phyloP scores from a whole-genome alignment of 2,329 filamentous ascomycete species.

The Cladosporium sphaerospermum region DNA sequence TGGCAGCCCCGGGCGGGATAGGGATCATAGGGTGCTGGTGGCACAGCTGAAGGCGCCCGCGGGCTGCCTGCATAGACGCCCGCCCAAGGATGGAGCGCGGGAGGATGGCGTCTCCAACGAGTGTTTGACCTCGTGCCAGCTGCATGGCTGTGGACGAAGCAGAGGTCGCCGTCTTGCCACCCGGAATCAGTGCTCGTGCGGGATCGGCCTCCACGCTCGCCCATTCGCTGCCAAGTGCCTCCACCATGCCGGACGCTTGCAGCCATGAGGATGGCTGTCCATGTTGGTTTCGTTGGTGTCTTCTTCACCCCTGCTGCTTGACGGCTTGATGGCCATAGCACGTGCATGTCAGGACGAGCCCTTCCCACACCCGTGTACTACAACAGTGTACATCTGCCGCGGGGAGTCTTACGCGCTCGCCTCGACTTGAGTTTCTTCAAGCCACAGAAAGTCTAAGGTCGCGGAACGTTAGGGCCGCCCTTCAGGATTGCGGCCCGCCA shows the following conservation, averaged over 20 bases:
- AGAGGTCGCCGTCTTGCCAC: background rate
- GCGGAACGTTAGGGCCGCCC: background rate
- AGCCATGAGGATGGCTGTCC: background rate
- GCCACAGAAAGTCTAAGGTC: background rate
- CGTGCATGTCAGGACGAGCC: background rate
- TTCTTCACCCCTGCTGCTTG: background rate
- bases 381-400: background rate
- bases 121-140: constrained; percentile 6
- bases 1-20: background rate
- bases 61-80: constrained; percentile 7
- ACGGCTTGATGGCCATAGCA: background rate
- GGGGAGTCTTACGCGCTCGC: background rate
- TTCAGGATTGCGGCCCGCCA: constrained; percentile 3
- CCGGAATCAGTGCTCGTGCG: background rate
- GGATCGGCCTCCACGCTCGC: background rate
- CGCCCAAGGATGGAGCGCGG: background rate
- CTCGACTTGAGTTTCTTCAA: constrained; percentile 1
- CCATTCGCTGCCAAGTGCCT: background rate
- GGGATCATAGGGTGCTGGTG: background rate
- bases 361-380: background rate
- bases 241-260: background rate
- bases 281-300: background rate
- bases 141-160: constrained; percentile 1
- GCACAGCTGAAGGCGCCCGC: no score
- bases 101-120: background rate